Conservation (phyloP, 495 filamentous ascomycete species). For the Poronia punctata region DNA sequence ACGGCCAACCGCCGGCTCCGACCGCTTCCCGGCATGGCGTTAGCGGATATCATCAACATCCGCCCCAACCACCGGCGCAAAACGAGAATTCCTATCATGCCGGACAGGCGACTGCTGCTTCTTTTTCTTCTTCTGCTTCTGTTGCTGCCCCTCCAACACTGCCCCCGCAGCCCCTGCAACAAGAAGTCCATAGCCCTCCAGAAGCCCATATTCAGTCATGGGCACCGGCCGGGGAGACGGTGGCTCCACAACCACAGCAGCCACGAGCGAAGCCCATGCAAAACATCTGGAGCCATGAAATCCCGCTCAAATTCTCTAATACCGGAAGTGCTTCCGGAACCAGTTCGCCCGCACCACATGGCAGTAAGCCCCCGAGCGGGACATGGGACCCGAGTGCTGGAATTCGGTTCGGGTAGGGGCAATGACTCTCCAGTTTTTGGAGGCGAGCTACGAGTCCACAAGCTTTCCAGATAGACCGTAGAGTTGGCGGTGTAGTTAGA, state of each 20-base stretch:
- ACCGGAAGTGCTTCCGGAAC: slow-evolving; percentile 12
- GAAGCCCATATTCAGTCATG: slow-evolving; percentile 46
- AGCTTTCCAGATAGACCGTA: no score
- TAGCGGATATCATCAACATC: slow-evolving; percentile 13
- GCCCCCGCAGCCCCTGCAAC: slow-evolving; percentile 21
- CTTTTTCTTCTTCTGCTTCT: no score
- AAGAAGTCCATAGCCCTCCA: slow-evolving; percentile 26
- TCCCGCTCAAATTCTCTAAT: slow-evolving; percentile 67
- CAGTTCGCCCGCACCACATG: slow-evolving; percentile 10
- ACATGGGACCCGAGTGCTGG: slow-evolving; percentile 59
- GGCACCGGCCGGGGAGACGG: slow-evolving; percentile 31
- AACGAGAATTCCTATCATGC: slow-evolving; percentile 14
- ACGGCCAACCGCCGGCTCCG: slow-evolving; percentile 9
- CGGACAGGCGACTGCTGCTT: slow-evolving; percentile 24
- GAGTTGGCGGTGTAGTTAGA: no score
- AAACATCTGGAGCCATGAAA: slow-evolving; percentile 69
- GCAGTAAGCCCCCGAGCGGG: slow-evolving; percentile 16
- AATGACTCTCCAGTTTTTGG: no score
- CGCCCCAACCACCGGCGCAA: slow-evolving; percentile 8
- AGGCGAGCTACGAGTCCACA: no score
- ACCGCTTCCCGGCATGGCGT: slow-evolving; percentile 15
- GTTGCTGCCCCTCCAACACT: no score
- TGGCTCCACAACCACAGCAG: slow-evolving; percentile 45
- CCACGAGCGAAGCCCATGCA: slow-evolving; percentile 42
- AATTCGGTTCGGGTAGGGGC: slow-evolving; percentile 51